A percentile compares a stretch with the other conserved stretches of the same genome.
Conservation (phyloP, 345 rosid genomes). For the Salix viminalis region DNA sequence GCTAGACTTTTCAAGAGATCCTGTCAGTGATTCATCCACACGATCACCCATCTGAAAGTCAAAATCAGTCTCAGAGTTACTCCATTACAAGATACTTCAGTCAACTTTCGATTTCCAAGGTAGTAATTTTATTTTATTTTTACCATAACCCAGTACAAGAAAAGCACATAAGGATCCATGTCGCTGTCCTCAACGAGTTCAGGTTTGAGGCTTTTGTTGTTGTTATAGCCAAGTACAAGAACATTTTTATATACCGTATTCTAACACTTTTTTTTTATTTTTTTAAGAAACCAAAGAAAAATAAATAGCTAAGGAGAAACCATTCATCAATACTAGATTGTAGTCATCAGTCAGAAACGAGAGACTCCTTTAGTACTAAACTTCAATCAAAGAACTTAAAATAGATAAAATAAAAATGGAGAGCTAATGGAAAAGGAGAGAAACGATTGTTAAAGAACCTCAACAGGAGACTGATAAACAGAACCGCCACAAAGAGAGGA, state of each 20-base stretch:
- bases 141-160: background rate
- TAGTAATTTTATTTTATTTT: background rate
- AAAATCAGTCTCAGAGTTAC: background rate
- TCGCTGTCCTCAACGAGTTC: background rate
- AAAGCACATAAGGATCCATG: background rate
- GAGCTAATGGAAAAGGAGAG: background rate
- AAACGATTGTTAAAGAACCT: background rate
- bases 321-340: background rate
- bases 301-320: background rate
- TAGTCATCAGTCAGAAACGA: background rate
- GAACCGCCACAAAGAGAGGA: slow-evolving; percentile 1
- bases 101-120: background rate
- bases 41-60: slow-evolving; percentile 9
- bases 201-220: background rate
- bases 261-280: background rate
- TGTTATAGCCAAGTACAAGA: background rate
- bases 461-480: background rate
- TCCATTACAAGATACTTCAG: background rate
- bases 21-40: slow-evolving; percentile 2
- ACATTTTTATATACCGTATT: background rate
- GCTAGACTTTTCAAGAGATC: background rate
- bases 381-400: background rate
- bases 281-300: background rate
- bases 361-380: background rate
- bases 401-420: background rate